Evolutionary conservation across 805 yeast species (phyloP).

Genomic region (Pichia thaimueangensis): DNA sequence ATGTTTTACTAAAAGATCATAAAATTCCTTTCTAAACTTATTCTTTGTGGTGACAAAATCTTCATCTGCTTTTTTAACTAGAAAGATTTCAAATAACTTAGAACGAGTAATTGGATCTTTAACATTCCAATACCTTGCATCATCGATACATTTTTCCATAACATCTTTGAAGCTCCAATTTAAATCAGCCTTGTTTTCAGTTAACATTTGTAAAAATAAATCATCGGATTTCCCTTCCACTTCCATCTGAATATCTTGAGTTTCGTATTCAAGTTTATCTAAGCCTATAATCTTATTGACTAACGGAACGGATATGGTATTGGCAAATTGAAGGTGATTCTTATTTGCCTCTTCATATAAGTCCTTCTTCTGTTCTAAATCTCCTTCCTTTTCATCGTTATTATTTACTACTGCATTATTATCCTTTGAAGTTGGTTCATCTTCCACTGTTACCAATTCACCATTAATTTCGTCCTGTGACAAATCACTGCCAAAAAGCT

Average conservation of each 20-base stretch:
- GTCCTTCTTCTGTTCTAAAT: neutral
- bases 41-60: slow-evolving; percentile 50
- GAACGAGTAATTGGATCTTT: slow-evolving; percentile 56
- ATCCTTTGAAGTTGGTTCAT: neutral
- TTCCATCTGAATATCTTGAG: neutral
- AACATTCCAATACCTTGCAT: slow-evolving; percentile 64
- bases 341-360: neutral
- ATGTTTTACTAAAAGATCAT: slow-evolving; percentile 37
- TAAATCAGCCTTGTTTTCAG: slow-evolving; percentile 53
- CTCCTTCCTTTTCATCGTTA: too few relatives aligned
- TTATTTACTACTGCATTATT: neutral
- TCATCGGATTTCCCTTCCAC: slow-evolving; percentile 7
- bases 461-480: slow-evolving; percentile 8
- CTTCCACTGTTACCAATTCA: neutral
- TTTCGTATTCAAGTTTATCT: neutral
- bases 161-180: slow-evolving; percentile 71
- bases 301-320: neutral
- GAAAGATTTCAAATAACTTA: slow-evolving; percentile 56
- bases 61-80: slow-evolving; percentile 42
- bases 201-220: slow-evolving; percentile 46
- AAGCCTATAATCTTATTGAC: neutral
- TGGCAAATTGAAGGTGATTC: too few relatives aligned
- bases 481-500: slow-evolving; percentile 17
- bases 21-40: slow-evolving; percentile 50
- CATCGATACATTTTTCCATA: slow-evolving; percentile 48